phyloP scores from a whole-genome alignment of 441 rosid genomes.

The Pelargonium australe region DNA sequence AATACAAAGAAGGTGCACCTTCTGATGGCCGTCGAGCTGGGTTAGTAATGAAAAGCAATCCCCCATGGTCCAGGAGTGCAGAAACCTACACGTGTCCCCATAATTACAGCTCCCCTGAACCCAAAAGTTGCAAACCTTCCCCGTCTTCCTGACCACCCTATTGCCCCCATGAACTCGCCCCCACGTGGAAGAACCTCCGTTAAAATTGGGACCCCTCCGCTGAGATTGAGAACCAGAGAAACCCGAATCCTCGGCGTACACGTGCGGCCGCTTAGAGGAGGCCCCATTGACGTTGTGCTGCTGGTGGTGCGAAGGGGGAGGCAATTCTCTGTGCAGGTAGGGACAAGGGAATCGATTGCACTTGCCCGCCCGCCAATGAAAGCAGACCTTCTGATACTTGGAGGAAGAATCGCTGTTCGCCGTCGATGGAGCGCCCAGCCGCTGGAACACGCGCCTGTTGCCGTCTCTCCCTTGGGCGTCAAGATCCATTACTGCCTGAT shows the following conservation, averaged over 20 bases:
- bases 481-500: conserved; percentile 54
- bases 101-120: conserved; percentile 68
- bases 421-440: conserved; percentile 35
- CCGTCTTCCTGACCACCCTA: conserved; percentile 48
- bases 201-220: conserved; percentile 51
- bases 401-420: conserved; percentile 30
- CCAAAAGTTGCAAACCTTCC: conserved; percentile 81
- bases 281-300: conserved; percentile 29
- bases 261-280: conserved; percentile 39
- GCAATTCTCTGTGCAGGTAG: conserved; percentile 71
- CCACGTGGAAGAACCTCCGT: conserved; percentile 38
- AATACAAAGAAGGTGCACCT: conserved; percentile 31
- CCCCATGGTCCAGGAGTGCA: conserved; percentile 89
- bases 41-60: conserved; percentile 61
- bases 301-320: conserved; percentile 28
- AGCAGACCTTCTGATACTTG: conserved; percentile 59
- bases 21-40: conserved; percentile 82
- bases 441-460: conserved; percentile 59
- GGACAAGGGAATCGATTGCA: conserved; percentile 67
- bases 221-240: conserved; percentile 46
- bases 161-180: conserved; percentile 43
- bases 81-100: conserved; percentile 70
- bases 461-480: conserved; percentile 48
- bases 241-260: conserved; percentile 52
- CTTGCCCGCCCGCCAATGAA: conserved; percentile 82